A percentile compares a stretch with the other conserved stretches of the same genome.
phyloP scores from a whole-genome alignment of 2,329 filamentous ascomycete species.

The Fusarium robinianum region DNA sequence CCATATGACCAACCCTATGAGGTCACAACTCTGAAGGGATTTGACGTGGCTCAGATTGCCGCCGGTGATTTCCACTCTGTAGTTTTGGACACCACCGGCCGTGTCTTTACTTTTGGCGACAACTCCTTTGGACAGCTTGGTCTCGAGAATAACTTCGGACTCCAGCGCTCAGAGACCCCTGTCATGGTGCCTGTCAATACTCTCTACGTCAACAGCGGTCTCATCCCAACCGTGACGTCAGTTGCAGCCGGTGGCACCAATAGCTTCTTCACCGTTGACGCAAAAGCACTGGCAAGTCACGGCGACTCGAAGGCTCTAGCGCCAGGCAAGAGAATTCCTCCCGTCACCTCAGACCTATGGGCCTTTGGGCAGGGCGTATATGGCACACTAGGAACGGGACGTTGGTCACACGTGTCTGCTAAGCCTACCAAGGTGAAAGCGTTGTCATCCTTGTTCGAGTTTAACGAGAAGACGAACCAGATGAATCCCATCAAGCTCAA shows the following conservation, averaged over 20 bases:
- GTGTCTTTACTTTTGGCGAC: conserved; percentile 86
- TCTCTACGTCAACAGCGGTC: conserved; percentile 70
- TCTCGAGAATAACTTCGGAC: conserved; percentile 68
- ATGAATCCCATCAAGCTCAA: conserved; percentile 79
- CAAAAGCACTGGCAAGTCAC: conserved; percentile 52
- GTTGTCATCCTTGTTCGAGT: conserved; percentile 84
- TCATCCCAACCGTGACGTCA: conserved; percentile 69
- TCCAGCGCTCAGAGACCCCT: conserved; percentile 69
- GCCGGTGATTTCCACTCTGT: conserved; percentile 87
- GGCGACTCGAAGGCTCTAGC: conserved; percentile 27
- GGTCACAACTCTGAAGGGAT: conserved; percentile 70
- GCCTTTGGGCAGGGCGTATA: conserved; percentile 84
- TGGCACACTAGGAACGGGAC: conserved; percentile 81
- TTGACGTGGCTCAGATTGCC: conserved; percentile 74
- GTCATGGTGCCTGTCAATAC: conserved; percentile 70
- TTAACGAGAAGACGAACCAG: conserved; percentile 71
- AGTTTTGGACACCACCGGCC: conserved; percentile 74
- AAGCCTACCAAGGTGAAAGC: conserved; percentile 79
- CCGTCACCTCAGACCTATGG: conserved; percentile 68
- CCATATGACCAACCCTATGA: conserved; percentile 84
- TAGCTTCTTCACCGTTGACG: conserved; percentile 86
- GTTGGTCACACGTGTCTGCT: conserved; percentile 85
- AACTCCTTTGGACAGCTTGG: conserved; percentile 91
- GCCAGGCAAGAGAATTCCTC: conserved; percentile 42
- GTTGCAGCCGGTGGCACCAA: conserved; percentile 86